A percentile compares a stretch with the other conserved stretches of the same genome.
Evolutionary conservation across 2,329 filamentous ascomycete species (phyloP).

Genomic region (Teratosphaeria gauchensis): DNA sequence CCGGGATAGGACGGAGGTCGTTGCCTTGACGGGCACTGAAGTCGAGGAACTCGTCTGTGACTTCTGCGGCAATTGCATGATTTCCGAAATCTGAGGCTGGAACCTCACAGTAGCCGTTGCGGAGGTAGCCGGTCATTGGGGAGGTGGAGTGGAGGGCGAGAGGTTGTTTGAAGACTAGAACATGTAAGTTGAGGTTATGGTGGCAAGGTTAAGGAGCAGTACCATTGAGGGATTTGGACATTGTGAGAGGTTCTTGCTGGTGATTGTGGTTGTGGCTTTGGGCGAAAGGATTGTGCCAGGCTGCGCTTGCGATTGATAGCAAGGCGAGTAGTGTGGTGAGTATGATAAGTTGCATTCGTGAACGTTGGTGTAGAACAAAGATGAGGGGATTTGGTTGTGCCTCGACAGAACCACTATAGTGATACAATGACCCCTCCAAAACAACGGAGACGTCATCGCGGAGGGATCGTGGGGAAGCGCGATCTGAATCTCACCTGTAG

Average conservation of each 20-base stretch:
- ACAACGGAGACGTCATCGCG: not conserved
- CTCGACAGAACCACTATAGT: not conserved
- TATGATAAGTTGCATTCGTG: not conserved
- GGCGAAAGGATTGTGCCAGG: not conserved
- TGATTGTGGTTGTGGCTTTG: slow-evolving; percentile 7
- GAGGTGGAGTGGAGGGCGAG: slow-evolving; percentile 47
- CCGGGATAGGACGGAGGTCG: slow-evolving; percentile 42
- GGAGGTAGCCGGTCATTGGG: slow-evolving; percentile 52
- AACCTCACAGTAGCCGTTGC: slow-evolving; percentile 52
- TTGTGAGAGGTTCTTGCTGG: slow-evolving; percentile 9
- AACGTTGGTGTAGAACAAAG: not conserved
- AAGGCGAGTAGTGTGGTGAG: not conserved
- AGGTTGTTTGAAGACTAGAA: slow-evolving; percentile 48
- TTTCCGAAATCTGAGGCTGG: slow-evolving; percentile 48
- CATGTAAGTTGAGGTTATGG: not conserved
- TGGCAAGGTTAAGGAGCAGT: not conserved
- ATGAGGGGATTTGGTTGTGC: not conserved
- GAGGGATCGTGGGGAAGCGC: not conserved
- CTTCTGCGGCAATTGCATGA: slow-evolving; percentile 48
- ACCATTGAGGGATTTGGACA: slow-evolving; percentile 29
- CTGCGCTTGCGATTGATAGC: not conserved
- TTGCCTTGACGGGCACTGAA: slow-evolving; percentile 51
- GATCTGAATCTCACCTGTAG: not conserved
- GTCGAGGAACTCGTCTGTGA: slow-evolving; percentile 53
- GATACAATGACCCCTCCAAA: not conserved